Conservation (phyloP, 2,329 filamentous ascomycete species). For the Talaromyces islandicus region DNA sequence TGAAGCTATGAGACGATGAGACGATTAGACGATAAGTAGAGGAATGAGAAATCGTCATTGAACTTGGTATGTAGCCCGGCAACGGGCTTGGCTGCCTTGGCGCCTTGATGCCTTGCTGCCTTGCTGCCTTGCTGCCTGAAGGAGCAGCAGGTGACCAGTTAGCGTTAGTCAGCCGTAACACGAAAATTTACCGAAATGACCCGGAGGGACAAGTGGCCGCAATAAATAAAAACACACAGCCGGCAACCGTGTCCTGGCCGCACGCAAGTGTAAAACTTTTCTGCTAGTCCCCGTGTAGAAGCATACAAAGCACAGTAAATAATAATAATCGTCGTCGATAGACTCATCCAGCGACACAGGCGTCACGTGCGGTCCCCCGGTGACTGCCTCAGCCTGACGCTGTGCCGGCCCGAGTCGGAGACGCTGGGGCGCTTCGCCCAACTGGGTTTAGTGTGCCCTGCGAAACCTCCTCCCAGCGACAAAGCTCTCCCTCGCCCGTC, state of each 20-base stretch:
- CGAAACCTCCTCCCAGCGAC: conserved; percentile 35
- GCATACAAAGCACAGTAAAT: neutral
- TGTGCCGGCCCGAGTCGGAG: conserved; percentile 28
- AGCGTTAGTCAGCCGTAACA: conserved; percentile 4
- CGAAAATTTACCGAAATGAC: conserved; percentile 6
- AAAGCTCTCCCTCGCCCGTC: conserved; percentile 31
- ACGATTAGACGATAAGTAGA: too few relatives aligned
- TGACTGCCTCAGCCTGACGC: neutral
- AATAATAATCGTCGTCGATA: neutral
- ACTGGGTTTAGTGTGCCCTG: conserved; percentile 34
- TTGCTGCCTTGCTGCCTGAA: conserved; percentile 2
- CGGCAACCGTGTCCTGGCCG: neutral
- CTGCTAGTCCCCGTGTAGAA: neutral
- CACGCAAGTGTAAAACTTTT: neutral
- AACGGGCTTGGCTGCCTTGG: neutral
- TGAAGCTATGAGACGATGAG: too few relatives aligned
- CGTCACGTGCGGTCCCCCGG: neutral
- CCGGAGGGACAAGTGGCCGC: conserved; percentile 9
- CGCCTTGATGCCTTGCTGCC: neutral
- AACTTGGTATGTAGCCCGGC: neutral
- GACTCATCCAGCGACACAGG: neutral
- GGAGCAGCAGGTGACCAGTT: neutral
- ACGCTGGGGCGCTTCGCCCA: conserved; percentile 29
- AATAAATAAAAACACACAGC: neutral
- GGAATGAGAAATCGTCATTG: too few relatives aligned